Percentiles rank a stretch among this genome's conserved stretches.
These are phyloP conservation scores for Daldinia vernicosa DNA, from an alignment of 495 filamentous ascomycete species.

Conservation along the genomic window DNA sequence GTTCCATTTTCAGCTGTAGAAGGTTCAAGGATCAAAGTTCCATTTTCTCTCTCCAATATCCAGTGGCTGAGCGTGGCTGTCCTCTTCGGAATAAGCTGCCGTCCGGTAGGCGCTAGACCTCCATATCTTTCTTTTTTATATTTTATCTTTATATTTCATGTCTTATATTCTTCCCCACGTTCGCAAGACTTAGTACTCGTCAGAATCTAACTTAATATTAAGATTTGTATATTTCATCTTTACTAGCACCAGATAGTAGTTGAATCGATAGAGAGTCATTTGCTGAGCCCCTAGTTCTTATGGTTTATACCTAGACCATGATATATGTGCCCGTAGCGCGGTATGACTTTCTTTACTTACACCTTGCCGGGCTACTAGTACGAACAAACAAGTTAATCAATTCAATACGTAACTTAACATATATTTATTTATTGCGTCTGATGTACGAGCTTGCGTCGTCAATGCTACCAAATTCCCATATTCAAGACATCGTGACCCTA, in stretches of 20 bases:
- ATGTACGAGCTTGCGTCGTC: slow-evolving; percentile 3
- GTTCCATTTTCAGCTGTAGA: slow-evolving; percentile 4
- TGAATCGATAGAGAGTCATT: background rate
- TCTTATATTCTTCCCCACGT: too few relatives aligned
- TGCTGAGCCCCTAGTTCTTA: background rate
- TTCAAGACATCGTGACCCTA: slow-evolving; percentile 2
- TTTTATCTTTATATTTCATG: slow-evolving; percentile 6
- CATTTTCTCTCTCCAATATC: background rate
- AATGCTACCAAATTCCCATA: background rate
- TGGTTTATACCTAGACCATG: background rate
- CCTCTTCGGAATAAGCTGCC: slow-evolving; percentile 11
- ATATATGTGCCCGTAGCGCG: background rate
- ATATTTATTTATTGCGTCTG: background rate
- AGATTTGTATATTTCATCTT: background rate
- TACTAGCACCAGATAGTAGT: too few relatives aligned
- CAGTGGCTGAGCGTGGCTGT: slow-evolving; percentile 30
- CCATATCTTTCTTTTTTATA: slow-evolving; percentile 5
- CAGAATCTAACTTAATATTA: background rate
- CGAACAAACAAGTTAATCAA: background rate
- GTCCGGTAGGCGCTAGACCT: slow-evolving; percentile 13
- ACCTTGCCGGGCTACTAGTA: background rate
- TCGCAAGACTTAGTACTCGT: too few relatives aligned
- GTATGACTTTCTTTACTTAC: background rate
- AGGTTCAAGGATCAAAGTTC: background rate
- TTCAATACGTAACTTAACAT: background rate